phyloP scores from a whole-genome alignment of 352 stramenopile species.

The Peronospora destructor region DNA sequence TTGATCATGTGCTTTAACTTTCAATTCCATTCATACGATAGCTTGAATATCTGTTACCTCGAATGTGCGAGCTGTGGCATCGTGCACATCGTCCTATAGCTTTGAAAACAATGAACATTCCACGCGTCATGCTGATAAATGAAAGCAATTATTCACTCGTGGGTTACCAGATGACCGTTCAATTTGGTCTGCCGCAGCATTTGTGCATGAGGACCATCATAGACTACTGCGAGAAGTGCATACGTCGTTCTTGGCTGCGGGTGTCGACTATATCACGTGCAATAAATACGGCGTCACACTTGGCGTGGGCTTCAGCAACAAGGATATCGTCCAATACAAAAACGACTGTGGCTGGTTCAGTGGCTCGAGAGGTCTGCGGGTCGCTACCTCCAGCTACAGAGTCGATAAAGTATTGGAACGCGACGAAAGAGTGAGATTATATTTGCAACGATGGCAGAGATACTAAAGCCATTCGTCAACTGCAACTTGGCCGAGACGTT shows the following conservation, averaged over 20 bases:
- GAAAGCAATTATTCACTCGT: constrained; percentile 81
- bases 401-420: no score
- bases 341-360: constrained; percentile 41
- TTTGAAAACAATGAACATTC: neutral
- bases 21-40: no score
- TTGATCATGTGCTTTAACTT: neutral
- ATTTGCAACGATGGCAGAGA: no score
- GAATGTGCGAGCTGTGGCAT: no score
- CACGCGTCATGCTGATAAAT: constrained; percentile 57
- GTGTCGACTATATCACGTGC: constrained; percentile 78
- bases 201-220: constrained; percentile 70
- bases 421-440: no score
- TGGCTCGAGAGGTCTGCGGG: no score
- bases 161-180: constrained; percentile 82
- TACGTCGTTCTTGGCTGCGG: constrained; percentile 72
- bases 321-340: constrained; percentile 55
- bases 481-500: no score
- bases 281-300: constrained; percentile 90
- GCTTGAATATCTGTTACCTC: neutral
- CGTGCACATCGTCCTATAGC: constrained; percentile 7
- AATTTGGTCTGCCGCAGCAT: constrained; percentile 84
- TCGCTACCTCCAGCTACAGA: no score
- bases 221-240: constrained; percentile 71
- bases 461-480: no score
- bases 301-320: constrained; percentile 71